phyloP scores from a whole-genome alignment of 148 eudicot genomes.

The Rhododendron vialii region DNA sequence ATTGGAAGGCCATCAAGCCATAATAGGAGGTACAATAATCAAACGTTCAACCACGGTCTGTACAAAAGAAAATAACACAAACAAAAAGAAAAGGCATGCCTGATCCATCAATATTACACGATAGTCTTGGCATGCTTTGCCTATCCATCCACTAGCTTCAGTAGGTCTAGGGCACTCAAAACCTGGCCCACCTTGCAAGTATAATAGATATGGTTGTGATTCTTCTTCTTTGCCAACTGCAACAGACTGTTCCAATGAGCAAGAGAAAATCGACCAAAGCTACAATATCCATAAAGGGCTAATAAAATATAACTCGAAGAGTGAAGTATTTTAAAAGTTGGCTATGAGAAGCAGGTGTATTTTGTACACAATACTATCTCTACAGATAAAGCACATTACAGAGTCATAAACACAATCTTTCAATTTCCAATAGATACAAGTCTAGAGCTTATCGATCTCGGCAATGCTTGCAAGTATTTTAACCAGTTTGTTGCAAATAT shows the following conservation, averaged over 20 bases:
- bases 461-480: background rate
- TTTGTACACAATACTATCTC: background rate
- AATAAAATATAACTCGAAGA: background rate
- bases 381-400: background rate
- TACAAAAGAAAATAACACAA: constrained; percentile 5
- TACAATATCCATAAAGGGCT: background rate
- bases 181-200: constrained; percentile 96
- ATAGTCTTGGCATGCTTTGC: constrained; percentile 78
- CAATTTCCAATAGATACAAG: background rate
- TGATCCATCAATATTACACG: constrained; percentile 88
- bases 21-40: constrained; percentile 9
- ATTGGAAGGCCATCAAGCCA: constrained; percentile 16
- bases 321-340: background rate
- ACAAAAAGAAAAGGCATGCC: constrained; percentile 35
- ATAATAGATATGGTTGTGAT: constrained; percentile 70
- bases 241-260: constrained; percentile 15
- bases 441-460: background rate
- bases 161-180: constrained; percentile 84
- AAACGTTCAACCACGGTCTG: background rate
- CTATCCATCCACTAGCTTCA: constrained; percentile 87
- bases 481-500: background rate
- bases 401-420: background rate
- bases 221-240: constrained; percentile 89
- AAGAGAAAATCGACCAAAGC: background rate
- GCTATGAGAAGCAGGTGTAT: background rate